Evolutionary conservation across 2,329 filamentous ascomycete species (phyloP).

Genomic region (Aphanoascus verrucosus): DNA sequence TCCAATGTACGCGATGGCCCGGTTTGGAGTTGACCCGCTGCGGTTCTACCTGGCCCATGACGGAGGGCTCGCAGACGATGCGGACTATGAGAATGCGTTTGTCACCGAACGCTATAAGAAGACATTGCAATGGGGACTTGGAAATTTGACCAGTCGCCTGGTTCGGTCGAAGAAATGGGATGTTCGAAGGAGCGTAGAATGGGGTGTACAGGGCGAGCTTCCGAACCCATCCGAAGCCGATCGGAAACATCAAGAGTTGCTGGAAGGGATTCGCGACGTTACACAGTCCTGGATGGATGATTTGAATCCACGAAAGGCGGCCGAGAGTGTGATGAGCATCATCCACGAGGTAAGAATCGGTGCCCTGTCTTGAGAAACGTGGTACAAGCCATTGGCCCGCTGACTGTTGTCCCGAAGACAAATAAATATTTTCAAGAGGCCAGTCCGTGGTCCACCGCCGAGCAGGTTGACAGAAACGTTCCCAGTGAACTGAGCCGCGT

Average conservation of each 20-base stretch:
- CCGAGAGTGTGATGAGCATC: constrained; percentile 51
- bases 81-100: constrained; percentile 70
- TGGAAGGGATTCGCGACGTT: constrained; percentile 32
- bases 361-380: not conserved
- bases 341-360: constrained; percentile 9
- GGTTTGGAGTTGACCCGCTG: constrained; percentile 78
- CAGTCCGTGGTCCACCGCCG: constrained; percentile 52
- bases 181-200: constrained; percentile 48
- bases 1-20: constrained; percentile 78
- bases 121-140: constrained; percentile 62
- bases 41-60: constrained; percentile 79
- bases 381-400: not conserved
- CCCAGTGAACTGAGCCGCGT: constrained; percentile 43
- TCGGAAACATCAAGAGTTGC: constrained; percentile 29
- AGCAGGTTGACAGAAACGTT: constrained; percentile 21
- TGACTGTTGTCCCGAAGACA: constrained; percentile 35
- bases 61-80: constrained; percentile 64
- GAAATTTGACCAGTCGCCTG: constrained; percentile 67
- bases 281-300: constrained; percentile 51
- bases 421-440: constrained; percentile 56
- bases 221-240: constrained; percentile 24
- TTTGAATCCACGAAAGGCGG: constrained; percentile 53
- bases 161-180: constrained; percentile 60
- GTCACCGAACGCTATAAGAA: constrained; percentile 72
- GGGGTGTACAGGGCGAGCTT: constrained; percentile 24